phyloP scores from a whole-genome alignment of 371 early-diverging fungal genomes.

The Batrachochytrium dendrobatidis region DNA sequence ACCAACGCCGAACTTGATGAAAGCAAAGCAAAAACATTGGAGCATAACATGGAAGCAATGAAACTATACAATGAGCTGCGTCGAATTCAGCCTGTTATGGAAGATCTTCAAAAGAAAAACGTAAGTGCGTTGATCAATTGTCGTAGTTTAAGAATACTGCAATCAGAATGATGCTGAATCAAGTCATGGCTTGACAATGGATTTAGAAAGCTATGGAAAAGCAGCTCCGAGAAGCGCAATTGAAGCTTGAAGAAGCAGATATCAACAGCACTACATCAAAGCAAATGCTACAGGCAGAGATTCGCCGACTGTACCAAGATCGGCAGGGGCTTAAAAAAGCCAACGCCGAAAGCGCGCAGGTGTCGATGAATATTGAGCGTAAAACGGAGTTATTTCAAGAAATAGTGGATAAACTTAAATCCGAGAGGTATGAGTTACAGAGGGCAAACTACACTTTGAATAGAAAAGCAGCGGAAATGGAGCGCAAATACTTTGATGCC shows the following conservation, averaged over 20 bases:
- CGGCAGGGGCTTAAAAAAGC: constrained; percentile 15
- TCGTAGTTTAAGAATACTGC: background rate
- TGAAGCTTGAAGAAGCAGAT: constrained; percentile 31
- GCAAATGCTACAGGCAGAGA: constrained; percentile 39
- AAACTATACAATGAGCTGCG: constrained; percentile 35
- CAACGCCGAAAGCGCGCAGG: constrained; percentile 23
- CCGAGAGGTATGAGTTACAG: constrained; percentile 27
- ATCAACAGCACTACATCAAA: constrained; percentile 27
- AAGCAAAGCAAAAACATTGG: constrained; percentile 32
- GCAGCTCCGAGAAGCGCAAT: constrained; percentile 30
- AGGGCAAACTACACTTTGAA: constrained; percentile 23
- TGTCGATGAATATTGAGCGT: constrained; percentile 27
- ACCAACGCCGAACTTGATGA: constrained; percentile 27
- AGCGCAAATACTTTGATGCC: constrained; percentile 20
- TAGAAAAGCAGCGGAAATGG: constrained; percentile 22
- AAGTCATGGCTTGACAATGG: too few relatives aligned
- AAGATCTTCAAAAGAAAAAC: constrained; percentile 33
- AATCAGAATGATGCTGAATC: background rate
- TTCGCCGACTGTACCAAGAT: constrained; percentile 32
- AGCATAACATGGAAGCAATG: constrained; percentile 38
- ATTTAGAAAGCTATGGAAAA: constrained; percentile 29
- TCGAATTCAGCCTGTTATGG: constrained; percentile 32
- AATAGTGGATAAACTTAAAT: constrained; percentile 33
- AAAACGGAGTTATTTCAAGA: constrained; percentile 33
- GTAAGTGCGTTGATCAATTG: constrained; percentile 5